phyloP scores from a whole-genome alignment of 2,329 filamentous ascomycete genomes.

The Laburnicola sp. region DNA sequence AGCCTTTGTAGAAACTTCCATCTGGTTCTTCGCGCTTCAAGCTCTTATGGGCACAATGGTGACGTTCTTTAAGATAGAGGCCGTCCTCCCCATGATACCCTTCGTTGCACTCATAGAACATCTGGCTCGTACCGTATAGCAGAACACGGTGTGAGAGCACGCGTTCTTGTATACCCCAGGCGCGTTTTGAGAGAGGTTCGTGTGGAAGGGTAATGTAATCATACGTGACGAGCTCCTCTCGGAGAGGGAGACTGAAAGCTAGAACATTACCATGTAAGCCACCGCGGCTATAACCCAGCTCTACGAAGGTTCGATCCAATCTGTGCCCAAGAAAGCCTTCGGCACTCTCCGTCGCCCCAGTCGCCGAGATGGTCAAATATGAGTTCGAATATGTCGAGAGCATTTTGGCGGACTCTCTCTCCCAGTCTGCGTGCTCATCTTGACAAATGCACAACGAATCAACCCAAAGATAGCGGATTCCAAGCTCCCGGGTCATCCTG shows the following conservation, averaged over 20 bases:
- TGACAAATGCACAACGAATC: slow-evolving; percentile 24
- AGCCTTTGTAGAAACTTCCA: neutral
- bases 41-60: slow-evolving; percentile 5
- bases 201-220: slow-evolving; percentile 5
- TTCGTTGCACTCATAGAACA: slow-evolving; percentile 13
- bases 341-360: slow-evolving; percentile 7
- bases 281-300: slow-evolving; percentile 7
- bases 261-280: slow-evolving; percentile 3
- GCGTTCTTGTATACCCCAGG: slow-evolving; percentile 14
- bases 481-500: slow-evolving; percentile 13
- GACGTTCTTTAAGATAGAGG: slow-evolving; percentile 1
- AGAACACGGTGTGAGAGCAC: slow-evolving; percentile 10
- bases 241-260: slow-evolving; percentile 7
- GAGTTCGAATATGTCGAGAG: slow-evolving; percentile 16
- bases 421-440: slow-evolving; percentile 18
- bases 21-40: neutral
- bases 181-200: slow-evolving; percentile 11
- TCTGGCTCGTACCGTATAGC: slow-evolving; percentile 7
- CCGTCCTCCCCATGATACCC: slow-evolving; percentile 10
- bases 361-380: slow-evolving; percentile 16
- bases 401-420: slow-evolving; percentile 22
- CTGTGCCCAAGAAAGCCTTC: slow-evolving; percentile 9
- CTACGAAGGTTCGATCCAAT: neutral
- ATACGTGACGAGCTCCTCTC: neutral
- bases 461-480: slow-evolving; percentile 21